Conservation (phyloP, 2,329 filamentous ascomycete species). For the Exserohilum rostratum region DNA sequence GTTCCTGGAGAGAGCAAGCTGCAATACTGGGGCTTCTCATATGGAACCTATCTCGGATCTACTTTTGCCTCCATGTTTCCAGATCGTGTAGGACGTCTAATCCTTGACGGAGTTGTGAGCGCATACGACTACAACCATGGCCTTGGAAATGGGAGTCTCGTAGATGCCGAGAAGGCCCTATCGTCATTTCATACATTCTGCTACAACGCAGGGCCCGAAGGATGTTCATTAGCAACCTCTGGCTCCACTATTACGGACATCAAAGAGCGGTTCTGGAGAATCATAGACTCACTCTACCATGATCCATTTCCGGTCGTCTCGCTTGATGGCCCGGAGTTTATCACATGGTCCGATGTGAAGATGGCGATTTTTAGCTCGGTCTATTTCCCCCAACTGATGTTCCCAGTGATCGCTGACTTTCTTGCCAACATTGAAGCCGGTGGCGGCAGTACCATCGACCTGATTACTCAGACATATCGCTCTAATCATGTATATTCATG, state of each 20-base stretch:
- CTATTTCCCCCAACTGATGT: slow-evolving; percentile 45
- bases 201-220: slow-evolving; percentile 47
- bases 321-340: slow-evolving; percentile 36
- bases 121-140: slow-evolving; percentile 43
- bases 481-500: slow-evolving; percentile 36
- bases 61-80: slow-evolving; percentile 50
- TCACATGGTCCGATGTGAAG: slow-evolving; percentile 52
- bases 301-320: slow-evolving; percentile 48
- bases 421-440: slow-evolving; percentile 44
- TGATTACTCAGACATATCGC: slow-evolving; percentile 24
- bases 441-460: slow-evolving; percentile 28
- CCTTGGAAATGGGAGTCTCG: slow-evolving; percentile 49
- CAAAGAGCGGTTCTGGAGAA: slow-evolving; percentile 37
- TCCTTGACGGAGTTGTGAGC: slow-evolving; percentile 57
- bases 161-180: slow-evolving; percentile 54
- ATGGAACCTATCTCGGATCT: slow-evolving; percentile 53
- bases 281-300: slow-evolving; percentile 49
- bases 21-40: slow-evolving; percentile 56
- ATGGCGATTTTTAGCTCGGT: slow-evolving; percentile 44
- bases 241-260: slow-evolving; percentile 45
- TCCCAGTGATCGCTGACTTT: slow-evolving; percentile 43
- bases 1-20: slow-evolving; percentile 36
- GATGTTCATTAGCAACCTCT: slow-evolving; percentile 49
- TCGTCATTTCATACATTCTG: slow-evolving; percentile 55
- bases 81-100: slow-evolving; percentile 41